Evolutionary conservation across 495 filamentous ascomycete genomes (phyloP).

Genomic region (Lineolata rhizophorae): DNA sequence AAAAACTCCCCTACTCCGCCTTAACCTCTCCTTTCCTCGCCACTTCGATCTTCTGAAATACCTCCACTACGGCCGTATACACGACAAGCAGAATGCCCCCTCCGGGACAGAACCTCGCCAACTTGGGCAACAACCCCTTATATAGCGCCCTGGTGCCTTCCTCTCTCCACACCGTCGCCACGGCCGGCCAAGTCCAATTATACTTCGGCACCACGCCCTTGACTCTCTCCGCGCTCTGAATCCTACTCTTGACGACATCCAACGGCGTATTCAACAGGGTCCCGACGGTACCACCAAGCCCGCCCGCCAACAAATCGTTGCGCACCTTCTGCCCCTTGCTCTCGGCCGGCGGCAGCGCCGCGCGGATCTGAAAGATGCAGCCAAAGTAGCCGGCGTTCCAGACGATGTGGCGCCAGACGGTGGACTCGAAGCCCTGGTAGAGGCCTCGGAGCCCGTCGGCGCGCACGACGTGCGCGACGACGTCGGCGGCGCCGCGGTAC

Average conservation of each 20-base stretch:
- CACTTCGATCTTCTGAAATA: slow-evolving; percentile 40
- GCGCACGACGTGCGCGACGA: slow-evolving; percentile 61
- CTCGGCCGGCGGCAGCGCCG: slow-evolving; percentile 51
- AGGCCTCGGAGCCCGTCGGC: slow-evolving; percentile 69
- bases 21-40: too few relatives aligned
- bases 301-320: slow-evolving; percentile 74
- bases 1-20: too few relatives aligned
- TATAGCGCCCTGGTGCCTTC: slow-evolving; percentile 85
- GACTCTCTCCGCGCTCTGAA: slow-evolving; percentile 76
- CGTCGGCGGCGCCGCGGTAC: slow-evolving; percentile 81
- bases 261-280: slow-evolving; percentile 91
- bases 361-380: slow-evolving; percentile 88
- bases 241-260: slow-evolving; percentile 94
- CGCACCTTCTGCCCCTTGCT: slow-evolving; percentile 60
- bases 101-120: slow-evolving; percentile 67
- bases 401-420: slow-evolving; percentile 87
- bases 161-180: slow-evolving; percentile 72
- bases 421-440: slow-evolving; percentile 93
- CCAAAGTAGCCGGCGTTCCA: slow-evolving; percentile 99
- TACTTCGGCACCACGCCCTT: slow-evolving; percentile 70
- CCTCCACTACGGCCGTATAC: slow-evolving; percentile 84
- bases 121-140: slow-evolving; percentile 95
- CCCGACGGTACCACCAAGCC: slow-evolving; percentile 74
- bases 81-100: slow-evolving; percentile 86
- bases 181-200: slow-evolving; percentile 86